These are phyloP conservation scores for Canavalia gladiata DNA, from an alignment of 306 rosid species.

Conservation along the genomic window DNA sequence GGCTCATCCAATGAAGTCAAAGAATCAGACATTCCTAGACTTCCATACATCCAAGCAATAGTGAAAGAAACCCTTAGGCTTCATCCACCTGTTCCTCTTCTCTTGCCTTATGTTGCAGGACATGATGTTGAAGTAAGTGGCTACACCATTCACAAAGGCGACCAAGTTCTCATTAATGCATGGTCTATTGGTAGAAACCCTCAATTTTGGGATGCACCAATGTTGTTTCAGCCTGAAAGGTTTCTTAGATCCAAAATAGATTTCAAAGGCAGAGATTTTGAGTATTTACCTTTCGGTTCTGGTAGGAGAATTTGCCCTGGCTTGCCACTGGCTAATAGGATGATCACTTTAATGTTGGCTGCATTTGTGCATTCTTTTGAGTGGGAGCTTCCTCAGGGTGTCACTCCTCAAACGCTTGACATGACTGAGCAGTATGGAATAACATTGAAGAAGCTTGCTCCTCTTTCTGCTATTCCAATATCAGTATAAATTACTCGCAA, in stretches of 20 bases:
- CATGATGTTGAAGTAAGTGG: slow-evolving; percentile 52
- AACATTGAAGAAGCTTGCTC: slow-evolving; percentile 63
- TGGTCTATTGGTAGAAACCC: slow-evolving; percentile 73
- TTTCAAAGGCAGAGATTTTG: slow-evolving; percentile 64
- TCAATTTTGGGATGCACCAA: slow-evolving; percentile 52
- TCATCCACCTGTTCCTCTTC: slow-evolving; percentile 69
- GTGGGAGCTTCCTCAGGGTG: slow-evolving; percentile 65
- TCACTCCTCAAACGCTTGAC: slow-evolving; percentile 52
- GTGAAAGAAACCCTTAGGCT: slow-evolving; percentile 71
- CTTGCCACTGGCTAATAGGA: slow-evolving; percentile 60
- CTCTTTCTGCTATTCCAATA: slow-evolving; percentile 60
- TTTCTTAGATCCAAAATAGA: slow-evolving; percentile 51
- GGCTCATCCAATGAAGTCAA: slow-evolving; percentile 45
- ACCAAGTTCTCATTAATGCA: slow-evolving; percentile 61
- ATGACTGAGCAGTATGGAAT: slow-evolving; percentile 70
- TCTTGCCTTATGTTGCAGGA: slow-evolving; percentile 64
- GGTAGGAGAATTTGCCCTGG: slow-evolving; percentile 81
- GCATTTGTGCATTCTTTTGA: slow-evolving; percentile 60
- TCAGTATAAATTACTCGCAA: neutral
- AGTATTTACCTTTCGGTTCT: slow-evolving; percentile 67
- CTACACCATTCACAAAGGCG: slow-evolving; percentile 56
- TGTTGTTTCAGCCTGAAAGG: slow-evolving; percentile 61
- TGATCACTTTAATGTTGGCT: slow-evolving; percentile 64
- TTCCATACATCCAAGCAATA: slow-evolving; percentile 62
- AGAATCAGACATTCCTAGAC: slow-evolving; percentile 63